phyloP scores from a whole-genome alignment of 2,329 filamentous ascomycete species.

The Sarocladiaceae sp. region DNA sequence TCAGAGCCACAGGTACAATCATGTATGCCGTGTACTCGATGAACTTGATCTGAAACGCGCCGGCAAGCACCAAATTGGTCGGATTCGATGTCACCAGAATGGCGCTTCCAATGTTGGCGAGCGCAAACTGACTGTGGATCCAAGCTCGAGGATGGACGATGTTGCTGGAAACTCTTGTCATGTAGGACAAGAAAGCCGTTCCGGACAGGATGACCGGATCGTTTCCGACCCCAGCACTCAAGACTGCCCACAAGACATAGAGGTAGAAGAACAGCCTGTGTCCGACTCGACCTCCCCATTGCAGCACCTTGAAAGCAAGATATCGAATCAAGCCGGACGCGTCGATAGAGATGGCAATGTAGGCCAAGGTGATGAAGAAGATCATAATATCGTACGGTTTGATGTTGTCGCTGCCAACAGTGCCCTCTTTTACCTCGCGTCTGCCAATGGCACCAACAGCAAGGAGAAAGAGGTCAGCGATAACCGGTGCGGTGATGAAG shows the following conservation, averaged over 20 bases:
- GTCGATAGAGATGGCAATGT: slow-evolving; percentile 74
- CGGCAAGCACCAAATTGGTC: slow-evolving; percentile 70
- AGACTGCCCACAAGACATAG: slow-evolving; percentile 65
- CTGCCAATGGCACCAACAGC: slow-evolving; percentile 65
- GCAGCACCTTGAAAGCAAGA: slow-evolving; percentile 65
- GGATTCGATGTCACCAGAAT: slow-evolving; percentile 76
- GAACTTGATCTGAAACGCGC: slow-evolving; percentile 68
- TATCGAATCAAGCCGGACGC: slow-evolving; percentile 69
- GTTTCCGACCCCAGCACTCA: slow-evolving; percentile 68
- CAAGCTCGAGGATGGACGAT: slow-evolving; percentile 67
- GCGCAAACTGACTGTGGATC: slow-evolving; percentile 68
- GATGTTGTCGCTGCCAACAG: slow-evolving; percentile 61
- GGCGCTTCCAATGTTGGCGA: slow-evolving; percentile 70
- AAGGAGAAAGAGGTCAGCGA: slow-evolving; percentile 67
- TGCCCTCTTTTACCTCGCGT: slow-evolving; percentile 65
- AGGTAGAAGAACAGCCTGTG: slow-evolving; percentile 68
- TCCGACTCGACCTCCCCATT: slow-evolving; percentile 63
- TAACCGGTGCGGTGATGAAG: slow-evolving; percentile 65
- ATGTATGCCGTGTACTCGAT: slow-evolving; percentile 74
- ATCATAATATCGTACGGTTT: slow-evolving; percentile 68
- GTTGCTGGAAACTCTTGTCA: slow-evolving; percentile 71
- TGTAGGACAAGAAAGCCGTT: slow-evolving; percentile 71
- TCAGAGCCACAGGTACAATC: slow-evolving; percentile 68
- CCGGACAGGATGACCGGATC: slow-evolving; percentile 73
- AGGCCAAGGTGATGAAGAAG: slow-evolving; percentile 70